Evolutionary conservation across 139 green algal genomes (phyloP), one percentile per base, ranked within the genome.

Genomic region (Haematococcus sp.): DNA sequence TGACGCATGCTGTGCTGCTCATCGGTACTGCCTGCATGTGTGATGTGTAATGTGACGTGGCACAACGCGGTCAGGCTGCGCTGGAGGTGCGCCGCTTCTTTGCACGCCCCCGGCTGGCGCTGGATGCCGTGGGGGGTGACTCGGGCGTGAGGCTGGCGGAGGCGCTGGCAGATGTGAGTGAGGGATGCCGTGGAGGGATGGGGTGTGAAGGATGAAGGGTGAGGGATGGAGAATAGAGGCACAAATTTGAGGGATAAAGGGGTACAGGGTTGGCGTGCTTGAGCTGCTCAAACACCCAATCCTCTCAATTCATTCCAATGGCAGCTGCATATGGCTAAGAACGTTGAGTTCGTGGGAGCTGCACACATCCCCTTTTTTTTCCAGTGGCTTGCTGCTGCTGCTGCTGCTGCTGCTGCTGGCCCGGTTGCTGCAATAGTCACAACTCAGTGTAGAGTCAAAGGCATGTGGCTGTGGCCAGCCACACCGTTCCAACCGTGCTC

Each of bases 41-140:
- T n/a, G n/a, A n/a, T n/a, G n/a, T n/a, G n/a, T n/a, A n/a, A n/a
- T n/a, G n/a, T n/a, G n/a, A n/a, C n/a, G n/a, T n/a, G 9, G 16
- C 51, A 20, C 4, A 35, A 31, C 15, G 16, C 32, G 44, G 4
- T 17, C 9, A 90, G 89, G 61, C 70, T 0, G 83, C 90, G 74
- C 83, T 97, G 43, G 86, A 94, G 28, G 79, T 83, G 33, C 66
- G 88, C 16, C 90, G 89, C 35, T 95, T 94, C 81, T 96, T 93
- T 69, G 86, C 84, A 30, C 89, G 87, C 52, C 93, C 93, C 19
- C 91, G 89, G 72, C 84, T 98, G 17, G 93, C 81, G 0, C 76
- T 98, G 69, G 93, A 97, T 65, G 78, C 76, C 19, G 87, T 98
- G 27, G 93, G 93, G 1, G 93, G 91, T 28, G 60, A 84, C 4